A percentile compares a stretch with the other conserved stretches of the same genome.
These are phyloP conservation scores for Sporobolomyces phaffii DNA, from an alignment of 768 basidiomycete genomes.

Conservation along the genomic window DNA sequence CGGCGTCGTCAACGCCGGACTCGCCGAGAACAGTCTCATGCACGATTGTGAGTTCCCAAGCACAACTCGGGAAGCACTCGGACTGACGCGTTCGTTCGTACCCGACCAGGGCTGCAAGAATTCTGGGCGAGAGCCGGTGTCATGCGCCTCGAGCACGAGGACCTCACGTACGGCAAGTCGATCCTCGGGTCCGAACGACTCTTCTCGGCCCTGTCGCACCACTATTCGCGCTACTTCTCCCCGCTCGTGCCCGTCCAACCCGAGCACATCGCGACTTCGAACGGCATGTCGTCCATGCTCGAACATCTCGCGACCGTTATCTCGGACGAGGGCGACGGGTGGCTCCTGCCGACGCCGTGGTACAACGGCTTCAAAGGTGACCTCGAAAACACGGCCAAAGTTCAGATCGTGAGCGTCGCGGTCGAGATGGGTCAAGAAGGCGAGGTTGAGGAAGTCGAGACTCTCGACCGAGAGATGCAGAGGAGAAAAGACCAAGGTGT, in stretches of 20 bases:
- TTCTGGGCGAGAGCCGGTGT: neutral
- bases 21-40: conserved; percentile 28
- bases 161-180: conserved; percentile 26
- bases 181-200: conserved; percentile 20
- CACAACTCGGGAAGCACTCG: too few species aligned
- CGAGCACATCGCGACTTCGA: conserved; percentile 17
- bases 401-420: conserved; percentile 13
- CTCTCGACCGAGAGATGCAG: conserved; percentile 21
- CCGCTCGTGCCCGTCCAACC: conserved; percentile 14
- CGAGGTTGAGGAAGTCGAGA: conserved; percentile 16
- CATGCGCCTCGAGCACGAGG: conserved; percentile 2
- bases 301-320: conserved; percentile 17
- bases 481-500: neutral
- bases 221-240: conserved; percentile 1
- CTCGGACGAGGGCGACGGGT: conserved; percentile 16
- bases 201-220: neutral
- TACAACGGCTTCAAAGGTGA: conserved; percentile 27
- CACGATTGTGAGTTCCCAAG: conserved; percentile 11
- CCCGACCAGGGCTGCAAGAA: conserved; percentile 6
- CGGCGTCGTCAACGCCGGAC: conserved; percentile 31
- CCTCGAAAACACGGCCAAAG: conserved; percentile 7
- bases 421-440: conserved; percentile 6
- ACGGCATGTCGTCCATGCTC: conserved; percentile 19
- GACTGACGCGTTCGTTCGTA: too few species aligned
- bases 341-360: conserved; percentile 14